These are phyloP conservation scores for Citrus mangshanensis DNA, from an alignment of 345 rosid genomes.

Conservation along the genomic window DNA sequence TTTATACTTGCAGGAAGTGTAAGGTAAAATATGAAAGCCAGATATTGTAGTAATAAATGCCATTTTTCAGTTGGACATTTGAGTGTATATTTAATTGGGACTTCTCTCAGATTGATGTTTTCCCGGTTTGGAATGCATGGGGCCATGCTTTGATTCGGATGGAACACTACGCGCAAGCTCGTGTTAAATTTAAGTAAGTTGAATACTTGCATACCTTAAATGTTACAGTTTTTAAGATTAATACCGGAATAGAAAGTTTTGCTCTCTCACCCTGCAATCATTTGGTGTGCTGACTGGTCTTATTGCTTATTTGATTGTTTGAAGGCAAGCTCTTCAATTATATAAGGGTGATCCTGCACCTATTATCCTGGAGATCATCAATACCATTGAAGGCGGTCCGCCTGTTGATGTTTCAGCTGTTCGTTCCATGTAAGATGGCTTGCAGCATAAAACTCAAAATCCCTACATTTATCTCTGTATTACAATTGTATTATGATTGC, in stretches of 20 bases:
- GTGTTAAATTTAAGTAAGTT: slow-evolving; percentile 89
- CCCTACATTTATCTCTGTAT: background rate
- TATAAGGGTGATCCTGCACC: slow-evolving; percentile 73
- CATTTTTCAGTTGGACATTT: slow-evolving; percentile 16
- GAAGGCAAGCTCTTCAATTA: slow-evolving; percentile 92
- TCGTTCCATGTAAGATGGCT: slow-evolving; percentile 77
- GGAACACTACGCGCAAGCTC: slow-evolving; percentile 92
- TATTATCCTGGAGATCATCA: slow-evolving; percentile 74
- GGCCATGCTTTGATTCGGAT: slow-evolving; percentile 94
- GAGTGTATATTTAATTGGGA: slow-evolving; percentile 13
- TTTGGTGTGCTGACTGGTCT: background rate
- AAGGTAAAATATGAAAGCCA: slow-evolving; percentile 51
- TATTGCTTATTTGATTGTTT: slow-evolving; percentile 26
- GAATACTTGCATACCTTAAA: background rate
- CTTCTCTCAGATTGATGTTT: slow-evolving; percentile 75
- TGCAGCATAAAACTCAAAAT: background rate
- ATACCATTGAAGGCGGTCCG: slow-evolving; percentile 94
- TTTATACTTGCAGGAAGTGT: slow-evolving; percentile 93
- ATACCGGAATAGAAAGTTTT: background rate
- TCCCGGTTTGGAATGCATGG: slow-evolving; percentile 99
- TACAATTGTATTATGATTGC: background rate
- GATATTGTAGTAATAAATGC: slow-evolving; percentile 14
- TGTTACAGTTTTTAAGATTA: background rate
- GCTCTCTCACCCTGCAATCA: background rate
- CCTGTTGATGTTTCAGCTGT: slow-evolving; percentile 89